These are phyloP conservation scores for Ustilago trichophora DNA, from an alignment of 1,284 basidiomycete genomes.

Conservation along the genomic window DNA sequence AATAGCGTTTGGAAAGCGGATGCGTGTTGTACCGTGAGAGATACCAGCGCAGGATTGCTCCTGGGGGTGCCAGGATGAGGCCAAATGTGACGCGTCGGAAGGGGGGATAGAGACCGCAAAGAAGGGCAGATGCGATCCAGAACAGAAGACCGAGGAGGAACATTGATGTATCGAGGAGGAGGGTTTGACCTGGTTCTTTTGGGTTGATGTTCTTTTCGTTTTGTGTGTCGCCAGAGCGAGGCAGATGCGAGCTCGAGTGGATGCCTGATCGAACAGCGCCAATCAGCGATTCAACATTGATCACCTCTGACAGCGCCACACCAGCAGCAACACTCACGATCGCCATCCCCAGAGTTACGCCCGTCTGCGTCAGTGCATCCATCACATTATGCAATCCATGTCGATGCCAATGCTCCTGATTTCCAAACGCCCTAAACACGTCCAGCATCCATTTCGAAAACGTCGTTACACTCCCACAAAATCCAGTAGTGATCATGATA, in stretches of 20 bases:
- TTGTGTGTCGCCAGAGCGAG: background rate
- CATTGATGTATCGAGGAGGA: conserved; percentile 19
- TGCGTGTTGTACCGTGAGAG: conserved; percentile 76
- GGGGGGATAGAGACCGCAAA: conserved; percentile 79
- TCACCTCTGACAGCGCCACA: conserved; percentile 22
- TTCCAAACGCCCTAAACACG: conserved; percentile 85
- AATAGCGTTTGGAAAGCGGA: conserved; percentile 72
- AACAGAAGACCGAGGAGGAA: conserved; percentile 47
- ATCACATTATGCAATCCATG: conserved; percentile 77
- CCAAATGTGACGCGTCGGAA: conserved; percentile 84
- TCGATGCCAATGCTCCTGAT: conserved; percentile 73
- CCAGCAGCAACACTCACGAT: conserved; percentile 48
- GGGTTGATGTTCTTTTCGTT: background rate
- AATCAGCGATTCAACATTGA: conserved; percentile 12
- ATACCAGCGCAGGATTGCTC: conserved; percentile 83
- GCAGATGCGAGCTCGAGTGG: too few relatives aligned
- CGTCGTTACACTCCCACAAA: conserved; percentile 94
- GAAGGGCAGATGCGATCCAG: conserved; percentile 73
- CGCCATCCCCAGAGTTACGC: conserved; percentile 54
- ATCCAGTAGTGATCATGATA: conserved; percentile 88
- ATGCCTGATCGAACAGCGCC: background rate
- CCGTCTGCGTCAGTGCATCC: conserved; percentile 62
- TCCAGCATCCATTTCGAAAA: conserved; percentile 95
- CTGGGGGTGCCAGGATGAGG: conserved; percentile 87
- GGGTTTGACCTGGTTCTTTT: conserved; percentile 1